Evolutionary conservation across 163 green algal species (phyloP).

Genomic region (Scenedesmus sp.): DNA sequence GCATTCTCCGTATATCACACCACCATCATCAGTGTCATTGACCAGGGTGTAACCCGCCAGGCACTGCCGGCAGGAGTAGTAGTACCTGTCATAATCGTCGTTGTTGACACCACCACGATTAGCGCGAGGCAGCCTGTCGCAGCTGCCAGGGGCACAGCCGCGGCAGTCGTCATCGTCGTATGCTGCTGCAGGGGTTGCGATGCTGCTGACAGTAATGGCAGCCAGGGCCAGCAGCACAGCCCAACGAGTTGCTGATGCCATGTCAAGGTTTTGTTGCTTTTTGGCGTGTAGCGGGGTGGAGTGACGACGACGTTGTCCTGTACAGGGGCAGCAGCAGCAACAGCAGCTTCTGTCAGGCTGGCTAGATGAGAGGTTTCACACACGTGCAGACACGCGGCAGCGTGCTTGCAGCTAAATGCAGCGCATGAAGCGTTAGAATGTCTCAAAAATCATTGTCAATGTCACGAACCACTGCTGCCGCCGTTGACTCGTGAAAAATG

Average conservation of each 20-base stretch:
- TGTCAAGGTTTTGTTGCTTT: background rate
- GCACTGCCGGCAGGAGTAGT: background rate
- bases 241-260: background rate
- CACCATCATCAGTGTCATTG: background rate
- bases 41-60: background rate
- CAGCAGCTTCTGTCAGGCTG: background rate
- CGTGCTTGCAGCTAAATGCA: too few species aligned
- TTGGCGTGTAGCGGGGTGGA: background rate
- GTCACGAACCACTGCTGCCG: too few species aligned
- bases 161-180: background rate
- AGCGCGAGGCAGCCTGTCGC: background rate
- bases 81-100: background rate
- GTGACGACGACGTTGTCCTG: background rate
- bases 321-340: background rate
- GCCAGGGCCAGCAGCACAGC: background rate
- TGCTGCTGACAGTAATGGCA: background rate
- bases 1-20: background rate
- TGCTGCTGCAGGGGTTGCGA: background rate
- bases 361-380: background rate
- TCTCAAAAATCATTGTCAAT: too few species aligned
- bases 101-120: background rate
- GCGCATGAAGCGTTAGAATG: too few species aligned
- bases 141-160: background rate
- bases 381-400: too few species aligned
- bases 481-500: too few species aligned